Conservation (phyloP, 2,329 filamentous ascomycete genomes). For the Fusarium humuli region DNA sequence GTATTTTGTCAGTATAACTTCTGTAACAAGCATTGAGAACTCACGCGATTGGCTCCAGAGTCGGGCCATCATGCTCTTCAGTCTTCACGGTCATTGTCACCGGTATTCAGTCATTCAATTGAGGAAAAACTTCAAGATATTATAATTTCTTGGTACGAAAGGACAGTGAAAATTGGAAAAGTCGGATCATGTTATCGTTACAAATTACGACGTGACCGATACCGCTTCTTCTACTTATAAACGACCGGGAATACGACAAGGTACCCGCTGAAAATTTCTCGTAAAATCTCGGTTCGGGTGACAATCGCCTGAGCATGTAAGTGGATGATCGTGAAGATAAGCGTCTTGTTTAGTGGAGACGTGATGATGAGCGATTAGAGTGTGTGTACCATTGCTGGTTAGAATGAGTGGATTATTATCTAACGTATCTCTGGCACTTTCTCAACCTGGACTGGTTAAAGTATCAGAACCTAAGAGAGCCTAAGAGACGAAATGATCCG, state of each 20-base stretch:
- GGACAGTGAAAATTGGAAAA: no score
- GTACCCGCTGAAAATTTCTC: neutral
- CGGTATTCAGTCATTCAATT: neutral
- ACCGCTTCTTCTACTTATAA: neutral
- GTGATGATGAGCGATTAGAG: no score
- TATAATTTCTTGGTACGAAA: no score
- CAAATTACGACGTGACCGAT: neutral
- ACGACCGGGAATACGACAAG: neutral
- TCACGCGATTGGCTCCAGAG: constrained; percentile 6
- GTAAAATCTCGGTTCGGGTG: constrained; percentile 2
- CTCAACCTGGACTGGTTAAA: no score
- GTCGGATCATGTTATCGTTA: neutral
- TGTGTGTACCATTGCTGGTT: no score
- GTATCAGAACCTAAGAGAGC: no score
- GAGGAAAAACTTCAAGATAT: neutral
- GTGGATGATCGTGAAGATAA: neutral
- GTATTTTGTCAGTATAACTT: neutral
- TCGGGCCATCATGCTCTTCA: neutral
- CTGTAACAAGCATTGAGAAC: rapidly evolving
- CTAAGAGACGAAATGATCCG: no score
- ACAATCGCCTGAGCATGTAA: neutral
- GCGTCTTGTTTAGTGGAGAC: neutral
- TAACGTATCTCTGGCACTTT: no score
- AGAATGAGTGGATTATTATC: neutral
- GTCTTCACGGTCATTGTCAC: constrained; percentile 9